Base-by-base conservation (phyloP, 345 rosid genomes). In the Linum usitatissimum region DNA sequence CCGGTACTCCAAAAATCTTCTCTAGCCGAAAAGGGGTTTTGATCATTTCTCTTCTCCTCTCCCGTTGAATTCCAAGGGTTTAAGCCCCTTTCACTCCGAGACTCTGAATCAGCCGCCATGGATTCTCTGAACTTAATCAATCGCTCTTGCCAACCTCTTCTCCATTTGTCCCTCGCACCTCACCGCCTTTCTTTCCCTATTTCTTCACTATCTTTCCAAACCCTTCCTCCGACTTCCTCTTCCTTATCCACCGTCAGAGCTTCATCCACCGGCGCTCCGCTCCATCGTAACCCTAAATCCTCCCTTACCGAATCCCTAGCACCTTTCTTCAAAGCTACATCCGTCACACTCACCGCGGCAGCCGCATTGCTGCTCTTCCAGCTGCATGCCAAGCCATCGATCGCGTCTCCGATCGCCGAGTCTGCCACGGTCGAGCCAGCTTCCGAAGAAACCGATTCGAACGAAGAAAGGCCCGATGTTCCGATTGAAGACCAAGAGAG, bases 351-450 rank as follows among this genome's bases (percentile, higher is more conserved):
- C 48, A 65, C 79, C 19, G 80, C 87, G 4, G 83, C 93, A 1
- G 89, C 90, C 39, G 86, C 86, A 0, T 61, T 91, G 6, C 65
- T 86, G 80, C 64, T 84, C 64, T 61, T 65, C 48, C 83, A 81
- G 18, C 75, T 83, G 70, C 80, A 78, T 18, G 66, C 31, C 67
- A 85, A 72, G 60, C 79, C 86, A 0, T 87, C 85, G 15, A 65
- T 84, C 55, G 97, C 97, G 5, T 65, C 79, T 57, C 78, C 87
- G 1, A 36, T 76, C 17, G 12, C 85, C 6, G 36, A 75, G 2
- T 49, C 76, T 0, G 63, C 76, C 0, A 19, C 85, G 4, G 40
- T 71, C 7, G 76, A 71, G 21, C 90, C 78, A 14, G 60, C 84
- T 30, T 28, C 69, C 5, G 61, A 42, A 5, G 55, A 67, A 31